Evolutionary conservation across 805 yeast species (phyloP).

Genomic region (Metschnikowia lachancei): DNA sequence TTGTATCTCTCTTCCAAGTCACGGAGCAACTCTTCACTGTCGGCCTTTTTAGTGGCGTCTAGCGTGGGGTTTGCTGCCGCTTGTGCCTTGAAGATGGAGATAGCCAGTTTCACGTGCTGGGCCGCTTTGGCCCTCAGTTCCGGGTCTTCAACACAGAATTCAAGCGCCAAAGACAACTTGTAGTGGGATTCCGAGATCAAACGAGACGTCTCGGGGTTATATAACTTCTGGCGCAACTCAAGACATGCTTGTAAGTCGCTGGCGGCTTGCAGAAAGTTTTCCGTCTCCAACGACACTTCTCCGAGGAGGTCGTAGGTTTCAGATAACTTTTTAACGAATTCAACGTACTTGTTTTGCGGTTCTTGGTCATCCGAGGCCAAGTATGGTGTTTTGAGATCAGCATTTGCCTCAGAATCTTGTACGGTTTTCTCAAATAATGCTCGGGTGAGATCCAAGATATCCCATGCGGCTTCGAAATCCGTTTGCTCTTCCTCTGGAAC

Average conservation of each 20-base stretch:
- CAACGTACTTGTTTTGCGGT: slow-evolving; percentile 33
- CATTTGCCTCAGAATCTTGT: slow-evolving; percentile 19
- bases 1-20: slow-evolving; percentile 56
- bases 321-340: slow-evolving; percentile 53
- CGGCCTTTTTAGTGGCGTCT: slow-evolving; percentile 42
- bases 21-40: slow-evolving; percentile 47
- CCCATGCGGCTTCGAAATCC: slow-evolving; percentile 89
- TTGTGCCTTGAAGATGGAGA: slow-evolving; percentile 38
- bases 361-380: slow-evolving; percentile 30
- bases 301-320: slow-evolving; percentile 80
- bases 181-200: slow-evolving; percentile 76
- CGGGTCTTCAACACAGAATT: slow-evolving; percentile 59
- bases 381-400: slow-evolving; percentile 24
- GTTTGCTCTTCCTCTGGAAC: slow-evolving; percentile 49
- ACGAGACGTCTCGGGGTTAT: slow-evolving; percentile 47
- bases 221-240: slow-evolving; percentile 51
- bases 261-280: slow-evolving; percentile 77
- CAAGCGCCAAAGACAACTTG: slow-evolving; percentile 75
- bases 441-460: slow-evolving; percentile 74
- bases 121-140: slow-evolving; percentile 49
- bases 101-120: slow-evolving; percentile 53
- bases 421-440: slow-evolving; percentile 53
- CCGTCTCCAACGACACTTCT: slow-evolving; percentile 86
- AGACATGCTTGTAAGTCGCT: slow-evolving; percentile 62
- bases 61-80: slow-evolving; percentile 29